Evolutionary conservation across 495 filamentous ascomycete genomes (phyloP).

Genomic region (Schizothecium vesticola): DNA sequence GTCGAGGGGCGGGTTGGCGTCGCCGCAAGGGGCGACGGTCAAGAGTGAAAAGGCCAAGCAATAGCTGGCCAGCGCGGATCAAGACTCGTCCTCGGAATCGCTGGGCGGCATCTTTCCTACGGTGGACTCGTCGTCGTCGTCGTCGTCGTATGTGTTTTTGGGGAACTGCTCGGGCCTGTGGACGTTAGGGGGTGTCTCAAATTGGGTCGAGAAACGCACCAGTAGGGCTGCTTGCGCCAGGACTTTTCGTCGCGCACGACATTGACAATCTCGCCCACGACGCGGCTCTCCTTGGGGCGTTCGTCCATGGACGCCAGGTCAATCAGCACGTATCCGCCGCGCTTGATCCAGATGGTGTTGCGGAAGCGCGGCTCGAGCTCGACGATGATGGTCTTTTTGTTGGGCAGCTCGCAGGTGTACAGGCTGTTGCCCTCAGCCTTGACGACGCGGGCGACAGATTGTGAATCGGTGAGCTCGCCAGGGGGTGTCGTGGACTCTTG

Average conservation of each 20-base stretch:
- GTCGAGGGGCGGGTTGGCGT: constrained; percentile 39
- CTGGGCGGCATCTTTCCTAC: constrained; percentile 79
- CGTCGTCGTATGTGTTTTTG: constrained; percentile 53
- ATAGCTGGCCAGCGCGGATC: constrained; percentile 19
- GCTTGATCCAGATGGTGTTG: constrained; percentile 84
- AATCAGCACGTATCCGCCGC: constrained; percentile 79
- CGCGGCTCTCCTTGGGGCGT: constrained; percentile 67
- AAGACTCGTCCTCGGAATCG: constrained; percentile 55
- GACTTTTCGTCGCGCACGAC: constrained; percentile 84
- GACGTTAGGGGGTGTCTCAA: neutral
- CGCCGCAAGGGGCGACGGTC: constrained; percentile 22
- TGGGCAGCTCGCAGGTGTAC: constrained; percentile 64
- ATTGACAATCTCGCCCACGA: constrained; percentile 86
- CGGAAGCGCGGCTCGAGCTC: constrained; percentile 80
- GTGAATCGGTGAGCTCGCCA: constrained; percentile 53
- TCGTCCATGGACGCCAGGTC: constrained; percentile 60
- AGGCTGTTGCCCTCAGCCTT: constrained; percentile 84
- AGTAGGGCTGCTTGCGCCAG: constrained; percentile 88
- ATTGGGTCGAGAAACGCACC: constrained; percentile 47
- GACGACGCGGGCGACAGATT: constrained; percentile 67
- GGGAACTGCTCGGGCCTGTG: constrained; percentile 75
- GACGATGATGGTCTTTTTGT: constrained; percentile 55
- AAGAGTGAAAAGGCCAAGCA: constrained; percentile 13
- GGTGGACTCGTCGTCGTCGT: constrained; percentile 70
- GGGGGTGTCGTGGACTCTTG: constrained; percentile 73